These are phyloP conservation scores for Penicillium sp. DNA, from an alignment of 2,329 filamentous ascomycete genomes.

Conservation along the genomic window DNA sequence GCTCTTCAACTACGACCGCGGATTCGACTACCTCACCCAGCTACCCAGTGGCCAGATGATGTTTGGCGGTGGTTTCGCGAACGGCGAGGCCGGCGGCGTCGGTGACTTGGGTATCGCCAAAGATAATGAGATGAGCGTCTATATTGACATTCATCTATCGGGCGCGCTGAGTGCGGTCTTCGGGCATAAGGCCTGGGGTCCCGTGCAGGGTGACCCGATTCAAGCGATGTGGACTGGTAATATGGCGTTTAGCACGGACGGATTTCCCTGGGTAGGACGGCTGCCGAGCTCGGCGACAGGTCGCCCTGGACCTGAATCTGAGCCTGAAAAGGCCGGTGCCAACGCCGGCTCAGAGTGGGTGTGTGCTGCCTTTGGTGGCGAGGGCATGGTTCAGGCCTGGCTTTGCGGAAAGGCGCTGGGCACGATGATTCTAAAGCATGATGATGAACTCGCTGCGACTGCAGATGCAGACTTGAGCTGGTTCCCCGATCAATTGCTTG, in stretches of 20 bases:
- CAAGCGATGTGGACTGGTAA: constrained; percentile 41
- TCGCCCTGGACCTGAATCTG: not conserved
- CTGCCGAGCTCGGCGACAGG: constrained; percentile 21
- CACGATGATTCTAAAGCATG: constrained; percentile 25
- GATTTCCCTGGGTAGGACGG: constrained; percentile 54
- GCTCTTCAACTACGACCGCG: constrained; percentile 51
- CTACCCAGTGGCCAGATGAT: constrained; percentile 52
- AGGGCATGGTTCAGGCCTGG: constrained; percentile 38
- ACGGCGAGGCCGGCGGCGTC: constrained; percentile 45
- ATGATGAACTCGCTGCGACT: constrained; percentile 6
- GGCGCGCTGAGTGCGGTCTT: constrained; percentile 30
- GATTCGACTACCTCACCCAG: constrained; percentile 58
- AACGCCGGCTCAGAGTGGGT: constrained; percentile 28
- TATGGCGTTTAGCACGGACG: constrained; percentile 55
- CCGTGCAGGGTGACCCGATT: constrained; percentile 19
- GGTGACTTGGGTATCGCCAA: constrained; percentile 52
- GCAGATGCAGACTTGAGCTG: constrained; percentile 23
- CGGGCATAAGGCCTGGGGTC: constrained; percentile 26
- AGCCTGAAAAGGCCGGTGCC: not conserved
- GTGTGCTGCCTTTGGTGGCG: constrained; percentile 31
- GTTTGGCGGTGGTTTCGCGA: constrained; percentile 56
- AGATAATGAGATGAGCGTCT: constrained; percentile 41
- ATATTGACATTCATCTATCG: constrained; percentile 30
- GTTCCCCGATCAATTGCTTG: constrained; percentile 33
- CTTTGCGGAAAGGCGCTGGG: constrained; percentile 31